Conservation (phyloP, 2,329 filamentous ascomycete genomes). For the Cytospora schulzeri region DNA sequence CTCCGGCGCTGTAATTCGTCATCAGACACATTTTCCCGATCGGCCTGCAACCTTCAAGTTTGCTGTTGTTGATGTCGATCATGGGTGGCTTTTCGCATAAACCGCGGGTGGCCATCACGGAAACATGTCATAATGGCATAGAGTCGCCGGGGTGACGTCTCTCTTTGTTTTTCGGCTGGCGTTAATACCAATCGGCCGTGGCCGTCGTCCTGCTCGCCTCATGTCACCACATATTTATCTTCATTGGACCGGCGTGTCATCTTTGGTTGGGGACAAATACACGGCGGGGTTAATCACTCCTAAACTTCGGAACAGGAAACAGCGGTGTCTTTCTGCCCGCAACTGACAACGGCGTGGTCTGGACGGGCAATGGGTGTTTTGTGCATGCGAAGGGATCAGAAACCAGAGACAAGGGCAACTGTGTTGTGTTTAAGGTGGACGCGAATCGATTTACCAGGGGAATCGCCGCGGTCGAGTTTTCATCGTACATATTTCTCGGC, state of each 20-base stretch:
- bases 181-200: conserved; percentile 30
- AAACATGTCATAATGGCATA: conserved; percentile 26
- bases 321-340: conserved; percentile 29
- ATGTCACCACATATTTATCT: conserved; percentile 30
- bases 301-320: conserved; percentile 29
- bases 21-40: conserved; percentile 24
- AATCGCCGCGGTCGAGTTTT: conserved; percentile 21
- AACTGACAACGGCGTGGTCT: conserved; percentile 28
- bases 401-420: conserved; percentile 28
- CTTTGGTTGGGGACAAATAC: conserved; percentile 30
- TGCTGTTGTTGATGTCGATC: conserved; percentile 18
- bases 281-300: conserved; percentile 29
- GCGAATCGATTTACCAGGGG: conserved; percentile 24
- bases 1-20: conserved; percentile 26
- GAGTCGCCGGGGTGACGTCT: conserved; percentile 25
- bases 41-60: conserved; percentile 15
- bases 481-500: conserved; percentile 25
- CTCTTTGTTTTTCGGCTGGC: conserved; percentile 28
- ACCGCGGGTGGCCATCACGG: conserved; percentile 14
- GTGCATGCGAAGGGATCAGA: conserved; percentile 23
- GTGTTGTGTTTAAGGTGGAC: conserved; percentile 25
- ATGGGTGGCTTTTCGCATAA: conserved; percentile 20
- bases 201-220: conserved; percentile 27
- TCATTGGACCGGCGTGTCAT: conserved; percentile 32
- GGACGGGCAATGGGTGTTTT: conserved; percentile 23